Base-by-base conservation (phyloP, 1,139 yeast species). In the Magnusiomyces tetraspermus region DNA sequence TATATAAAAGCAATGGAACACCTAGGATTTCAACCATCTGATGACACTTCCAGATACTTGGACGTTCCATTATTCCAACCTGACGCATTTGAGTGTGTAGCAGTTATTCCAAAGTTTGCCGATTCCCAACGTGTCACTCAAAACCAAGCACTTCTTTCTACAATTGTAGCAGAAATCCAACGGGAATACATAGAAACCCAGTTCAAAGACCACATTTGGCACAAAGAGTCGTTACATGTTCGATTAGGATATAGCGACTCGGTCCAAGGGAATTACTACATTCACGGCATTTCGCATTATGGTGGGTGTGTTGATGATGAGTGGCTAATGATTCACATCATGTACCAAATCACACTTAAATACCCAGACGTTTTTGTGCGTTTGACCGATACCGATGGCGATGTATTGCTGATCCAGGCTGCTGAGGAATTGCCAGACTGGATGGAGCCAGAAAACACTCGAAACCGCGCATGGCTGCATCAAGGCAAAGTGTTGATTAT, bases 251-350 rank as follows among this genome's bases (percentile, higher is more conserved):
- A 40, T 26, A 43, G 51, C 41, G 13, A 11, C 10, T 23, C 6
- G 5, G 30, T 13, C 17, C 15, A 11, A 2, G 53, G 52, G 4
- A 11, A 11, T 11, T 48, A 40, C 15, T 53, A 43, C 30, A 22
- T 53, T n/a, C 53, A 54, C 40, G 53, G 54, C n/a, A 47, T 51
- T 24, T 50, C 56, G 3, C 36, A 41, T 11, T 49, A 37, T 24
- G 50, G 50, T 11, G 51, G 44, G 1, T 45, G 51, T 30, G 31
- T 31, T 15, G 45, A 46, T 11, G 56, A 54, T 31, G 49, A 51
- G 17, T 46, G 45, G 33, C 17, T 51, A 1, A 38, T 48, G 30
- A n/a, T 33, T 10, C 23, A 47, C 19, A 30, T 51, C 17, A 19
- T 47, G 22, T 23, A 33, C 19, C 17, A 36, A 6, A 5, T 47